phyloP scores from a whole-genome alignment of 176 grass and related monocot genomes.

The Aegilops bicornis region DNA sequence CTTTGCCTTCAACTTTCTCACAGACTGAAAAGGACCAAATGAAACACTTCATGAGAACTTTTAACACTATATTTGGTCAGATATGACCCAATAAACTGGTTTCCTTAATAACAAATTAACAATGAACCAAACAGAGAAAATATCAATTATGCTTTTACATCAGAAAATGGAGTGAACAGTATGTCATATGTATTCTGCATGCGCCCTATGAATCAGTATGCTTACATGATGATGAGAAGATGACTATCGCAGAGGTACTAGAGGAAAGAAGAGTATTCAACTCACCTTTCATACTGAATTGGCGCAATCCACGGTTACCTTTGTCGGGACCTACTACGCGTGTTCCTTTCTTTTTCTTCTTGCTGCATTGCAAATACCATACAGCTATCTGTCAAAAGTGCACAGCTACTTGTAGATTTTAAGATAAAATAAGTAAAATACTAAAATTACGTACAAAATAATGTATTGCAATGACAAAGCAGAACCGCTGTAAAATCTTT shows the following conservation, averaged over 20 bases:
- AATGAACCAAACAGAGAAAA: slow-evolving; percentile 5
- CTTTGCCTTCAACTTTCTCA: slow-evolving; percentile 99
- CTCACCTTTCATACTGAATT: slow-evolving; percentile 98
- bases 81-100: not conserved
- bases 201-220: not conserved
- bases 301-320: slow-evolving; percentile 90
- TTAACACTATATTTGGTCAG: slow-evolving; percentile 4
- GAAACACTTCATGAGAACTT: slow-evolving; percentile 14
- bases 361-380: slow-evolving; percentile 47
- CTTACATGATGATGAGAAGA: slow-evolving; percentile 8
- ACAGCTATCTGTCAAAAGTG: slow-evolving; percentile 15
- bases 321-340: slow-evolving; percentile 76
- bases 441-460: not conserved
- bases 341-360: slow-evolving; percentile 92
- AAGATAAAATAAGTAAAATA: slow-evolving; percentile 12
- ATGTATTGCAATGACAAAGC: not conserved
- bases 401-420: not conserved
- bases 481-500: not conserved
- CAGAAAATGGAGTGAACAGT: not conserved
- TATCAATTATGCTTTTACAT: not conserved
- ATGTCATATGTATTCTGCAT: not conserved
- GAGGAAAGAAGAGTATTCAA: slow-evolving; percentile 5
- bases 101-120: slow-evolving; percentile 1
- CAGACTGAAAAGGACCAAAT: slow-evolving; percentile 64
- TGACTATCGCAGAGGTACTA: not conserved